Conservation (phyloP, 2,329 filamentous ascomycete genomes). For the Penicillium sp. region DNA sequence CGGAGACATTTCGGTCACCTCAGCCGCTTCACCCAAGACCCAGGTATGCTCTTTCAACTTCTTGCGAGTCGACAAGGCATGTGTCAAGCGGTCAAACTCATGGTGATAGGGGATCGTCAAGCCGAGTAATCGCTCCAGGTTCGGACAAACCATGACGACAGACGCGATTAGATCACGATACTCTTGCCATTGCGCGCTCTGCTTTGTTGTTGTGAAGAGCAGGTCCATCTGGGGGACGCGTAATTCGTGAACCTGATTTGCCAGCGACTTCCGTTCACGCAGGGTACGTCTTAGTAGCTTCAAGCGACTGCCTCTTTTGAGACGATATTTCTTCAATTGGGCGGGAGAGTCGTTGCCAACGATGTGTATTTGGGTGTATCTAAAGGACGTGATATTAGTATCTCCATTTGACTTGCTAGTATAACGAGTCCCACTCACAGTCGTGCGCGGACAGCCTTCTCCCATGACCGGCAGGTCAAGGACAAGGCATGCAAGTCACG, state of each 20-base stretch:
- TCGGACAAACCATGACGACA: constrained; percentile 60
- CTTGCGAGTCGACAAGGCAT: constrained; percentile 56
- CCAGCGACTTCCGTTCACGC: constrained; percentile 51
- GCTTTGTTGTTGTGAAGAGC: constrained; percentile 40
- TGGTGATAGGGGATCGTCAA: constrained; percentile 55
- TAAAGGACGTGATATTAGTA: constrained; percentile 21
- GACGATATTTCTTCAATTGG: constrained; percentile 49
- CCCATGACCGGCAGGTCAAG: constrained; percentile 58
- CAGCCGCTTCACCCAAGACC: constrained; percentile 52
- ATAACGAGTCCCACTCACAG: constrained; percentile 46
- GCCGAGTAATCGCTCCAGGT: constrained; percentile 56
- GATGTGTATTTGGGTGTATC: constrained; percentile 53
- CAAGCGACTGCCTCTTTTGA: constrained; percentile 52
- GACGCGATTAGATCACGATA: constrained; percentile 56
- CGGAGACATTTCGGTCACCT: constrained; percentile 39
- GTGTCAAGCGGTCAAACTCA: constrained; percentile 55
- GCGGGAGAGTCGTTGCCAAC: constrained; percentile 48
- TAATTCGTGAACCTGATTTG: constrained; percentile 54
- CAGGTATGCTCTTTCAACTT: constrained; percentile 58
- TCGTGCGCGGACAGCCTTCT: constrained; percentile 50
- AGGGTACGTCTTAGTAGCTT: constrained; percentile 57
- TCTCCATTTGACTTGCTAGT: neutral
- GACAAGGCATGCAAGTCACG: constrained; percentile 55
- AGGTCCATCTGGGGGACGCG: constrained; percentile 53
- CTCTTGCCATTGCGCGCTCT: constrained; percentile 45